Evolutionary conservation across 75 land plant species (phyloP).

Genomic region (Sequoia sempervirens): DNA sequence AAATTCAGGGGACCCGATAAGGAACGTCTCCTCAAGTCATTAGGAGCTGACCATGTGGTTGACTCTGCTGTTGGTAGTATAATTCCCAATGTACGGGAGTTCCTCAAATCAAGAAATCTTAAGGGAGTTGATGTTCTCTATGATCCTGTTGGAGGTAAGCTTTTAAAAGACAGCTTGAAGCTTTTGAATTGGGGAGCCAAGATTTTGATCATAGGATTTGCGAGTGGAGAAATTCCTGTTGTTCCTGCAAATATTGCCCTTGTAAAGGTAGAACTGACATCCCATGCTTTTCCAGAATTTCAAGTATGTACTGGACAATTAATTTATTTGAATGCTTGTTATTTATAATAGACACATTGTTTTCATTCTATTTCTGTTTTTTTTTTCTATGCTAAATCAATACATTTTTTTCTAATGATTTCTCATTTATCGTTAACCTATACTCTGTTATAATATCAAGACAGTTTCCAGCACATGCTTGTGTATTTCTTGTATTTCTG

Average conservation of each 20-base stretch:
- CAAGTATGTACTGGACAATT: not conserved
- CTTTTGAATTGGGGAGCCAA: conserved; percentile 91
- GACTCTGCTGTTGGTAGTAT: conserved; percentile 56
- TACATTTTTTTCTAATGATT: not conserved
- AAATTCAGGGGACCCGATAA: conserved; percentile 77
- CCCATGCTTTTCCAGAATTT: not conserved
- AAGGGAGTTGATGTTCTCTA: conserved; percentile 95
- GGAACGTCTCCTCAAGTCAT: conserved; percentile 50
- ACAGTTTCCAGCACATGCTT: not conserved
- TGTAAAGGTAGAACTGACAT: conserved; percentile 64
- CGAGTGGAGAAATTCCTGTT: conserved; percentile 90
- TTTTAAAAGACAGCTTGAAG: conserved; percentile 80
- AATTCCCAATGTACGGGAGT: conserved; percentile 52
- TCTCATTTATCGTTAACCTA: not conserved
- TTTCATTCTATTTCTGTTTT: not conserved
- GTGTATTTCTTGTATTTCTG: not conserved
- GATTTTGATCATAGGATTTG: conserved; percentile 88
- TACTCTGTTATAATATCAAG: not conserved
- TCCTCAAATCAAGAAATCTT: conserved; percentile 71
- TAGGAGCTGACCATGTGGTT: conserved; percentile 85
- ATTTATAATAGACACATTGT: not conserved
- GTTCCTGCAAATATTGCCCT: conserved; percentile 94
- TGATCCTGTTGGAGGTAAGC: conserved; percentile 99
- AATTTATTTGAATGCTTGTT: not conserved
- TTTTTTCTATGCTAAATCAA: not conserved